Evolutionary conservation across 352 stramenopile genomes (phyloP).

Genomic region (Blastocystis sp.): DNA sequence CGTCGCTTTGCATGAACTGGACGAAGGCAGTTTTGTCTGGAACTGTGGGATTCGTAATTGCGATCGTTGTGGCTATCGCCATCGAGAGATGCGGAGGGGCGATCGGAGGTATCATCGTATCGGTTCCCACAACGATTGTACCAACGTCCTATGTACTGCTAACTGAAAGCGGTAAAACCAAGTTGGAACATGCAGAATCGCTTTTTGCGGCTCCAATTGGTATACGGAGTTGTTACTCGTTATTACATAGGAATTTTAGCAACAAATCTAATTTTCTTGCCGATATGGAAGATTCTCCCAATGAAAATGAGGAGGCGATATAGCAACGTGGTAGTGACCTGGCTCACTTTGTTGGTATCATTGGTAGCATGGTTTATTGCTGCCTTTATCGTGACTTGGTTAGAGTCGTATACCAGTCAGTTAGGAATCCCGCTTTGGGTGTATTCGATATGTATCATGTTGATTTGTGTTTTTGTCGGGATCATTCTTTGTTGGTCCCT

Average conservation of each 20-base stretch:
- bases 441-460: slow-evolving; percentile 33
- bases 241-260: not conserved
- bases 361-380: slow-evolving; percentile 33
- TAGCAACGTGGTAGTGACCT: not conserved
- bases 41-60: slow-evolving; percentile 42
- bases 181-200: not conserved
- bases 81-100: slow-evolving; percentile 58
- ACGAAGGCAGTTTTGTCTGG: not conserved
- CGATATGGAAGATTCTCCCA: slow-evolving; percentile 56
- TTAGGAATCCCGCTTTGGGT: not conserved
- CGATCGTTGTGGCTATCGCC: slow-evolving; percentile 24
- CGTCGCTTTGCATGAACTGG: slow-evolving; percentile 6
- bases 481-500: slow-evolving; percentile 42
- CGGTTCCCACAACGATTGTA: slow-evolving; percentile 37
- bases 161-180: not conserved
- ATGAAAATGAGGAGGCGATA: not conserved
- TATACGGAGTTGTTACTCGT: not conserved
- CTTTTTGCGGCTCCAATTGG: slow-evolving; percentile 52
- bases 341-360: slow-evolving; percentile 11
- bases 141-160: slow-evolving; percentile 54
- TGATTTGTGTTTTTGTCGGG: not conserved
- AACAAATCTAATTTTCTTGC: slow-evolving; percentile 50
- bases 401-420: not conserved
- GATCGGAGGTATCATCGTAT: slow-evolving; percentile 30
- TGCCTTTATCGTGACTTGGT: slow-evolving; percentile 30